These are phyloP conservation scores for Ceratobasidium sp. DNA, from an alignment of 1,284 basidiomycete genomes.

Conservation along the genomic window DNA sequence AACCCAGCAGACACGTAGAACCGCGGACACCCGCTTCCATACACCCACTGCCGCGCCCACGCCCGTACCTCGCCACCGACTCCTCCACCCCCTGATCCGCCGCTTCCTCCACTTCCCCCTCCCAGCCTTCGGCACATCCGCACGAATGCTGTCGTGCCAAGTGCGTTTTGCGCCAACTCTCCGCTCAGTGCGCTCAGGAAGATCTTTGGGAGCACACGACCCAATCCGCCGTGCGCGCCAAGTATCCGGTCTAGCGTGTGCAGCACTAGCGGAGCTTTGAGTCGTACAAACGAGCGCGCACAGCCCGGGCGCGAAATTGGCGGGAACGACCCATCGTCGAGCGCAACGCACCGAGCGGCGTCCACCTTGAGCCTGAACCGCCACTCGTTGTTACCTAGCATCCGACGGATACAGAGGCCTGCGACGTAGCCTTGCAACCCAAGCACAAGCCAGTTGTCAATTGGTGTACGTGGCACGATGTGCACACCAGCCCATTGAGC, in stretches of 20 bases:
- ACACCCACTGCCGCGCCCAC: slow-evolving; percentile 99
- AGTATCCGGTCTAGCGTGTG: slow-evolving; percentile 95
- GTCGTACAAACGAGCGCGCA: slow-evolving; percentile 87
- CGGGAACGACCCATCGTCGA: slow-evolving; percentile 90
- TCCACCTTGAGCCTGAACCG: slow-evolving; percentile 96
- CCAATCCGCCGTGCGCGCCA: slow-evolving; percentile 82
- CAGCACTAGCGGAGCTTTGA: slow-evolving; percentile 94
- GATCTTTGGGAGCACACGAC: slow-evolving; percentile 93
- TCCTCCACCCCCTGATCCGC: slow-evolving; percentile 23
- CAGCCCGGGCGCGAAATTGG: slow-evolving; percentile 93
- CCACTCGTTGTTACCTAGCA: slow-evolving; percentile 98
- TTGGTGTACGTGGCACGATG: slow-evolving; percentile 93
- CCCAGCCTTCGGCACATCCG: slow-evolving; percentile 94
- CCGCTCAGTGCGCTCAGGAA: slow-evolving; percentile 95
- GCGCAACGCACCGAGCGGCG: slow-evolving; percentile 90
- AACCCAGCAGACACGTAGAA: slow-evolving; percentile 92
- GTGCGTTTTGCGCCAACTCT: slow-evolving; percentile 84
- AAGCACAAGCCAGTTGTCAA: slow-evolving; percentile 96
- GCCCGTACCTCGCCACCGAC: slow-evolving; percentile 71
- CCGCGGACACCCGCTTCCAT: slow-evolving; percentile 94
- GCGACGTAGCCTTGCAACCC: slow-evolving; percentile 93
- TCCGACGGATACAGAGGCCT: slow-evolving; percentile 85
- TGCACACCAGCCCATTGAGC: slow-evolving; percentile 99
- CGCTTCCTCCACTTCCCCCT: slow-evolving; percentile 62
- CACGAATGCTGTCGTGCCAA: slow-evolving; percentile 92